Conservation (phyloP, 1,139 yeast genomes). For the Lodderomyces oxycetoniae region DNA sequence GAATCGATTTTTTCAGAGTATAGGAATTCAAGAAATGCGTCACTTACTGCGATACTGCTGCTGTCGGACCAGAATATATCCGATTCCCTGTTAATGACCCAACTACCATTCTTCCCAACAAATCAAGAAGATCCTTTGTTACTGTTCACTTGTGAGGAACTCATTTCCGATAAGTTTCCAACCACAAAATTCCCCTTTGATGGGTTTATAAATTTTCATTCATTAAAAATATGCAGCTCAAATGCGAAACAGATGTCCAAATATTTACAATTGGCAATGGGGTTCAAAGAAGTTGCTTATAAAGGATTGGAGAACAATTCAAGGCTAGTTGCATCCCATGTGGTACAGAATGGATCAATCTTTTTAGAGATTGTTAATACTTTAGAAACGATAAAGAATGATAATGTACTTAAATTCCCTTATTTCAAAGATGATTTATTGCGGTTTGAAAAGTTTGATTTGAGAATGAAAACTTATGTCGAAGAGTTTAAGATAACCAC, state of each 20-base stretch:
- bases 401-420: slow-evolving; percentile 15
- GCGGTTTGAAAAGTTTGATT: slow-evolving; percentile 1
- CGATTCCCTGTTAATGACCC: slow-evolving; percentile 6
- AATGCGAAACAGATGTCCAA: slow-evolving; percentile 64
- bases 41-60: not conserved
- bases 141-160: slow-evolving; percentile 18
- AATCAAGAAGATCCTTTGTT: slow-evolving; percentile 18
- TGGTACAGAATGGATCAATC: slow-evolving; percentile 54
- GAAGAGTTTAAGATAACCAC: slow-evolving; percentile 16
- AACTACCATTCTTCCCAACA: slow-evolving; percentile 23
- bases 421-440: slow-evolving; percentile 14
- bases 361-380: slow-evolving; percentile 43
- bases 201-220: slow-evolving; percentile 32
- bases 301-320: slow-evolving; percentile 68
- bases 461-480: slow-evolving; percentile 8
- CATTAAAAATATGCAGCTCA: slow-evolving; percentile 35
- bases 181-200: slow-evolving; percentile 23
- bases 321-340: slow-evolving; percentile 53
- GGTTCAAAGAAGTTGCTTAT: slow-evolving; percentile 60
- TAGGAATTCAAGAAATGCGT: not conserved
- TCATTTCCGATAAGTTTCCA: slow-evolving; percentile 22
- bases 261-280: slow-evolving; percentile 52
- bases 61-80: not conserved
- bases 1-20: slow-evolving; percentile 3
- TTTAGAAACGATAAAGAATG: slow-evolving; percentile 17